Conservation (phyloP, 805 yeast genomes). For the Pichia phayaonensis region DNA sequence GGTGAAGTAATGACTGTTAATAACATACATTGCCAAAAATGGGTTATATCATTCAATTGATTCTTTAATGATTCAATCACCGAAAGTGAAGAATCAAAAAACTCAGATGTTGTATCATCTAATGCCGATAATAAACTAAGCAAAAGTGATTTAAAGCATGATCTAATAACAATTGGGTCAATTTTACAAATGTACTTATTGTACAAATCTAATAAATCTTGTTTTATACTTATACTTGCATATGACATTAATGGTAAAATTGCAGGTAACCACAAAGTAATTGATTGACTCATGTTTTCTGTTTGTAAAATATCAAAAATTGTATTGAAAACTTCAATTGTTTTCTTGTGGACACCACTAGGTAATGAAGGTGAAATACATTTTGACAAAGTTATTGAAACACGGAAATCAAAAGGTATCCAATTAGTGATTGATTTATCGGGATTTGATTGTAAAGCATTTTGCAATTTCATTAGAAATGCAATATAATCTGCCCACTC, state of each 20-base stretch:
- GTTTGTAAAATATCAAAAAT: slow-evolving; percentile 59
- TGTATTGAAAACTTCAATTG: slow-evolving; percentile 66
- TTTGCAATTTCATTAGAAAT: slow-evolving; percentile 69
- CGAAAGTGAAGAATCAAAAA: slow-evolving; percentile 51
- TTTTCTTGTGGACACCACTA: slow-evolving; percentile 90
- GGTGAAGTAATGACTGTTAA: slow-evolving; percentile 68
- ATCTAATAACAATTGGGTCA: slow-evolving; percentile 41
- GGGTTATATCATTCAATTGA: slow-evolving; percentile 54
- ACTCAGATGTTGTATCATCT: slow-evolving; percentile 88
- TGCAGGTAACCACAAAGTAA: slow-evolving; percentile 87
- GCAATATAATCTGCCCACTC: slow-evolving; percentile 99
- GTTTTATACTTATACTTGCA: slow-evolving; percentile 84
- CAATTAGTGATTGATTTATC: slow-evolving; percentile 36
- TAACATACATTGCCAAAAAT: slow-evolving; percentile 84
- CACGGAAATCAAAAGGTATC: slow-evolving; percentile 61
- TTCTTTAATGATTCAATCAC: slow-evolving; percentile 53
- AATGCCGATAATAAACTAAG: slow-evolving; percentile 77
- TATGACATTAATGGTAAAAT: slow-evolving; percentile 81
- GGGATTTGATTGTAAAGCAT: slow-evolving; percentile 51
- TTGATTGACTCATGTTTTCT: slow-evolving; percentile 44
- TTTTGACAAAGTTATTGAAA: slow-evolving; percentile 65
- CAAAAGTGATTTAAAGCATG: slow-evolving; percentile 60
- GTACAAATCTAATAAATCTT: slow-evolving; percentile 60
- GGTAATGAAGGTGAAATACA: slow-evolving; percentile 81
- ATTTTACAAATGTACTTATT: slow-evolving; percentile 46